Base-by-base conservation (phyloP, 2,329 filamentous ascomycete genomes). In the Colletotrichum neosansevieriae region DNA sequence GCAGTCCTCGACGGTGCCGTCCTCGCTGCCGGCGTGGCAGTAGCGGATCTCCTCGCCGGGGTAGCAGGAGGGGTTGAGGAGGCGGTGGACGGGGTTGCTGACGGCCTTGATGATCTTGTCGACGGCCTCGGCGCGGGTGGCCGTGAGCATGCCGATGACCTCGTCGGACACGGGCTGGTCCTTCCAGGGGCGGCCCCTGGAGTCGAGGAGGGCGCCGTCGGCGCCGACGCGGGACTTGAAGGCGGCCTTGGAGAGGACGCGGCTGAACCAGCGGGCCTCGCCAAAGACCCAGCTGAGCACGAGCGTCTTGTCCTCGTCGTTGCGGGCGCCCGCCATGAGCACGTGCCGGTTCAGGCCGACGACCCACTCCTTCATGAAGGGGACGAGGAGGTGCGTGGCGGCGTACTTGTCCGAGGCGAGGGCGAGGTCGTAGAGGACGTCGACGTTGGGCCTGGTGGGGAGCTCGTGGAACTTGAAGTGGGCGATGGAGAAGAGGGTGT, bases 401-500 rank as follows among this genome's bases (percentile, higher is more conserved):
- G 53, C 65, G 15, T 68, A 68, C 60, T 54, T 68, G 65, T 68
- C 65, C 4, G 65, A 42, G 24, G 65, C 65, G 24, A 68, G 47
- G 45, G 65, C 65, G 11, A 68, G 53, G 29, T 68, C 65, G 60
- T 68, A 68, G 13, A 68, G 65, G 6, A 53, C 60, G 29, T 63
- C 65, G 40, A 68, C 65, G 38, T 49, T 68, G 32, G 65, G 65
- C 29, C 62, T 45, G 38, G 65, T 32, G 15, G 65, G 65, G n/a
- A 68, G 65, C 47, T 68, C 53, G 53, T 68, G 65, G 60, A 68
- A 68, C 47, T 68, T 68, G 65, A 64, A 68, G 53, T 68, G 65
- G 11, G 60, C 60, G 29, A 68, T 58, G n/a, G 65, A 68, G 40
- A 68, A 68, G n/a, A 68, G 60, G 2, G 63, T 53, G 13, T 68